A percentile compares a stretch with the other conserved stretches of the same genome.
These are phyloP conservation scores for Pistacia vera DNA, from an alignment of 345 rosid genomes.

Conservation along the genomic window DNA sequence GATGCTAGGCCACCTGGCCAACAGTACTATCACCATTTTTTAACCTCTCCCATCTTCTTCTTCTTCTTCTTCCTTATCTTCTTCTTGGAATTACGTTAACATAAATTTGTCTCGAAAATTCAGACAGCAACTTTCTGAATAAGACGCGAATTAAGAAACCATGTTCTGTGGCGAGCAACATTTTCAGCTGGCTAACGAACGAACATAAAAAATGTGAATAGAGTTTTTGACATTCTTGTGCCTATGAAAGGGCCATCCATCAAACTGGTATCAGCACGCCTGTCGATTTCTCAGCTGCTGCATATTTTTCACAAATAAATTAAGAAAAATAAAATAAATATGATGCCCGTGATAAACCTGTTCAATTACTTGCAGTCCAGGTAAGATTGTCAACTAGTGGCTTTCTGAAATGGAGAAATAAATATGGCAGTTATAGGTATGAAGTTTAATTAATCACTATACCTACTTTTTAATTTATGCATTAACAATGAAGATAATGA, in stretches of 20 bases:
- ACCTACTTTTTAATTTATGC: conserved; percentile 11
- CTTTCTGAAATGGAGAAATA: conserved; percentile 5
- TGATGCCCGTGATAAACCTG: neutral
- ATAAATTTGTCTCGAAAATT: neutral
- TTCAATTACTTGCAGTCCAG: too few relatives aligned
- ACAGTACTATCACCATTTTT: neutral
- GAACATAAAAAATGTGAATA: neutral
- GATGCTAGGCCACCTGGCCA: too few relatives aligned
- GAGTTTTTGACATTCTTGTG: neutral
- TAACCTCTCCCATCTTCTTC: too few relatives aligned
- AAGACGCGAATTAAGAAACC: conserved; percentile 2
- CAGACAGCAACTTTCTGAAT: conserved; percentile 22
- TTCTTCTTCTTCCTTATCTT: neutral
- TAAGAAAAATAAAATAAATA: neutral
- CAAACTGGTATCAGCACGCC: neutral
- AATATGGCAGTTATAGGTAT: conserved; percentile 6
- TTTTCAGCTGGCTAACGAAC: neutral
- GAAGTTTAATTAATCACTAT: neutral
- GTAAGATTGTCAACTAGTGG: neutral
- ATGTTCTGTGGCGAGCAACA: conserved; percentile 12
- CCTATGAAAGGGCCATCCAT: neutral
- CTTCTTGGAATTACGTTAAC: neutral
- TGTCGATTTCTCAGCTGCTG: conserved; percentile 8
- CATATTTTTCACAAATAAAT: neutral
- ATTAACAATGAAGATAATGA: conserved; percentile 13